phyloP scores from a whole-genome alignment of 148 eudicot species.

The Rhododendron vialii region DNA sequence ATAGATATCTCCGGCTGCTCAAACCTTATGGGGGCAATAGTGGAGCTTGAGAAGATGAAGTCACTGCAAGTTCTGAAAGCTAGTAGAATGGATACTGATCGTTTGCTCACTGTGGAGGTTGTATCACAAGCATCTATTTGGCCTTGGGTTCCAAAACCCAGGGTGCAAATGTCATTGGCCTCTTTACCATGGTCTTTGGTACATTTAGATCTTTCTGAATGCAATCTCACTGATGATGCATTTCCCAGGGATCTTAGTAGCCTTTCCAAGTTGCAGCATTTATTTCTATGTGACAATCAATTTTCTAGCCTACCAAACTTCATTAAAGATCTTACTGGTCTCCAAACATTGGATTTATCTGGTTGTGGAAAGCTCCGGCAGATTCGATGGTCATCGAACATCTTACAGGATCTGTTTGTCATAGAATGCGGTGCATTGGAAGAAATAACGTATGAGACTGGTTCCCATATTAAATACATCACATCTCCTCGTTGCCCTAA shows the following conservation, averaged over 20 bases:
- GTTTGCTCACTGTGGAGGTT: neutral
- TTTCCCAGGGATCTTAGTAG: neutral
- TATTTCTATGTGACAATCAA: neutral
- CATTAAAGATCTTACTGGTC: neutral
- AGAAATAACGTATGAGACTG: neutral
- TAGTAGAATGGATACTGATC: neutral
- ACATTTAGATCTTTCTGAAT: neutral
- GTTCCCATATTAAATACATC: neutral
- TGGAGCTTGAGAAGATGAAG: neutral
- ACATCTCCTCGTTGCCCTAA: neutral
- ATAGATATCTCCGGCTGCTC: neutral
- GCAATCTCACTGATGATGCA: neutral
- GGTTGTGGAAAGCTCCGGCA: neutral
- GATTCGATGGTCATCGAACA: neutral
- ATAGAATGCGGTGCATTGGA: neutral
- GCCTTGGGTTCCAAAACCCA: neutral
- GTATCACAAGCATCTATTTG: neutral
- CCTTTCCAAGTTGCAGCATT: neutral
- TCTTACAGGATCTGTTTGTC: neutral
- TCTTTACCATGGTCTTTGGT: neutral
- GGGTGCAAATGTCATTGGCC: neutral
- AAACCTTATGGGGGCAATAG: neutral
- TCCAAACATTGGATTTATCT: neutral
- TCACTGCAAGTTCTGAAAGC: neutral
- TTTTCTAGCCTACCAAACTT: neutral